Base-by-base conservation (phyloP, 176 grass and related monocot species). In the Bonia amplexicaulis region DNA sequence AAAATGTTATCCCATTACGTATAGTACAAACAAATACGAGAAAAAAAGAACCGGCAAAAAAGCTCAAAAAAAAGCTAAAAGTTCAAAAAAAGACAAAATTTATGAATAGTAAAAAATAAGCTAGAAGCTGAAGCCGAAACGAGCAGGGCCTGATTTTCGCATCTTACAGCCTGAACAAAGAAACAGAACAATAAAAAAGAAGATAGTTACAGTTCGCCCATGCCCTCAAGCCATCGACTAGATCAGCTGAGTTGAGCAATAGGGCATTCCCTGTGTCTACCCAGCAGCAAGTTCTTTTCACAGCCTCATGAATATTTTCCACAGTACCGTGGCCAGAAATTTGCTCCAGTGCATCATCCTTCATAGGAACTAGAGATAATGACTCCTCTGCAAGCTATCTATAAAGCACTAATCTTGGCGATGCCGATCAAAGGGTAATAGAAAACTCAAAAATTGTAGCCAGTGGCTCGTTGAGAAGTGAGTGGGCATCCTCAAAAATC, bases 391-490 rank as follows among this genome's bases (percentile, higher is more conserved):
- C 96, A 67, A 98, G 83, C 84, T 98, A 89, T 76, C 51, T 89
- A 29, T 98, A 92, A 22, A 98, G 88, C 49, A 95, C 90, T 89
- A 98, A 79, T 86, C 91, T 92, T 52, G 96, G 93, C 42, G 93
- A 98, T 69, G 96, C 86, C 39, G 93, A 93, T 89, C 96, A 88
- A 87, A 98, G 96, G 76, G 89, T 89, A 86, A 98, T 89, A 90
- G 96, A 95, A 59, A 98, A 91, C 69, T 95, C 96, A 81, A 98
- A 95, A 80, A 98, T 73, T 66, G 88, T 90, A 87, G 89, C 84
- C 39, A 98, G 81, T 46, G 87, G 83, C 62, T 92, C 84, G 13
- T 84, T 98, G 52, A 98, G 86, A 89, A 98, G 78, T 64, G 88
- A 87, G 27, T 39, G 82, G 55, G 87, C 88, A 84, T 94, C 91